A percentile compares a stretch with the other conserved stretches of the same genome.
phyloP scores from a whole-genome alignment of 306 rosid species.

The Prunus armeniaca region DNA sequence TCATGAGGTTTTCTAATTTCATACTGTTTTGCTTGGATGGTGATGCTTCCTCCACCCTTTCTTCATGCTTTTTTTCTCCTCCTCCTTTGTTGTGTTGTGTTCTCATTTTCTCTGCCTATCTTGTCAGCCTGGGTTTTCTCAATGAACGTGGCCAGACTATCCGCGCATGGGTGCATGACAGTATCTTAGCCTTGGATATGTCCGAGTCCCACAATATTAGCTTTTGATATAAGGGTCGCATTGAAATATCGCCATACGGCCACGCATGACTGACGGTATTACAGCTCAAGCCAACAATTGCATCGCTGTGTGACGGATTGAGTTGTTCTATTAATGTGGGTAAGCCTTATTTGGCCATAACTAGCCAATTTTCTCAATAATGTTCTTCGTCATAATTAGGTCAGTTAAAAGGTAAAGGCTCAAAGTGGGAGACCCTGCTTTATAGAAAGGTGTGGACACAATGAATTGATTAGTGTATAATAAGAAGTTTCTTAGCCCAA shows the following conservation, averaged over 20 bases:
- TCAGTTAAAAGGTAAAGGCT: slow-evolving; percentile 9
- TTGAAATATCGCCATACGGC: background rate
- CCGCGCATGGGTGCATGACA: too few species aligned
- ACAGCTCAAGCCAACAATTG: background rate
- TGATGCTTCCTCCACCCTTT: slow-evolving; percentile 46
- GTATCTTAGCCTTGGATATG: background rate
- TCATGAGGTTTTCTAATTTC: background rate
- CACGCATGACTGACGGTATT: too few species aligned
- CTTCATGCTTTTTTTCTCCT: slow-evolving; percentile 23
- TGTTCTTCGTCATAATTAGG: slow-evolving; percentile 18
- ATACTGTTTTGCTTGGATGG: slow-evolving; percentile 28
- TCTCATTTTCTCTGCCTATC: slow-evolving; percentile 12
- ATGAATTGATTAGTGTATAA: slow-evolving; percentile 22
- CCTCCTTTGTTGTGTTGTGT: slow-evolving; percentile 1
- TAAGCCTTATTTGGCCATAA: background rate
- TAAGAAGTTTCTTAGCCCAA: slow-evolving; percentile 38
- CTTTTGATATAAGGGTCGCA: too few species aligned
- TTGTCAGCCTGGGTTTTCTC: slow-evolving; percentile 5
- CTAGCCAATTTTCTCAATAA: background rate
- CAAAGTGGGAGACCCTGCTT: slow-evolving; percentile 32
- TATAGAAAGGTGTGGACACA: slow-evolving; percentile 32
- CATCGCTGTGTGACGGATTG: background rate
- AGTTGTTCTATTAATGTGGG: background rate
- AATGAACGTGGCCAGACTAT: background rate
- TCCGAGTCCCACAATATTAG: too few species aligned